Evolutionary conservation across 192 early-diverging fungal genomes (phyloP), one percentile per base, ranked within the genome.

Genomic region (Martensiomyces pterosporus): DNA sequence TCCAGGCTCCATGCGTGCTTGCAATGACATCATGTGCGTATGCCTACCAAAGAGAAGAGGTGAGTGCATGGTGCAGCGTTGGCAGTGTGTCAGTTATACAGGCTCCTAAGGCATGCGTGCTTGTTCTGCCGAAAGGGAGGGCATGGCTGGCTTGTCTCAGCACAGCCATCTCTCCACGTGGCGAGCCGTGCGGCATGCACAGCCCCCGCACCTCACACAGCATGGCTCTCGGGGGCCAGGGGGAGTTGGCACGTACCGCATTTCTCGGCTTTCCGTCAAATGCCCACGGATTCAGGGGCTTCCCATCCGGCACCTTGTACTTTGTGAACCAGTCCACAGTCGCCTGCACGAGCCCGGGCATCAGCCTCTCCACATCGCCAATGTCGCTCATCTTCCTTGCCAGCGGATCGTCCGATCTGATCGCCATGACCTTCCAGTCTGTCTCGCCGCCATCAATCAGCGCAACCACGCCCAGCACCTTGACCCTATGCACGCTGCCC

Each of bases 231-330:
- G n/a, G n/a, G n/a, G n/a, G n/a, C n/a, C n/a, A n/a, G n/a, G n/a
- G n/a, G n/a, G n/a, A n/a, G n/a, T n/a, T n/a, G n/a, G n/a, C n/a
- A n/a, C n/a, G n/a, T n/a, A 66, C 67, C 57, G 75, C 78, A 72
- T 83, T 82, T 71, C 82, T 81, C 58, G 81, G 79, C 47, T 80
- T 79, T 36, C 82, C 84, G 45, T 69, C 79, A 79, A 94, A 94
- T 42, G 92, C 92, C 75, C 93, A 93, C 69, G 85, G 82, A 82
- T 94, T 94, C 76, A 90, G 88, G 39, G 87, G 87, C 81, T 93
- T 92, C 51, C 89, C 92, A 84, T 94, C 90, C 41, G 92, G 92
- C 62, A 93, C 92, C 78, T 94, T 93, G 85, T 94, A 93, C 76
- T 91, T 92, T 56, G 88, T 82, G 89, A 94, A 94, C 90, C 90